Evolutionary conservation across 108 stramenopile genomes (phyloP).

Genomic region (Nannochloropsis salina): DNA sequence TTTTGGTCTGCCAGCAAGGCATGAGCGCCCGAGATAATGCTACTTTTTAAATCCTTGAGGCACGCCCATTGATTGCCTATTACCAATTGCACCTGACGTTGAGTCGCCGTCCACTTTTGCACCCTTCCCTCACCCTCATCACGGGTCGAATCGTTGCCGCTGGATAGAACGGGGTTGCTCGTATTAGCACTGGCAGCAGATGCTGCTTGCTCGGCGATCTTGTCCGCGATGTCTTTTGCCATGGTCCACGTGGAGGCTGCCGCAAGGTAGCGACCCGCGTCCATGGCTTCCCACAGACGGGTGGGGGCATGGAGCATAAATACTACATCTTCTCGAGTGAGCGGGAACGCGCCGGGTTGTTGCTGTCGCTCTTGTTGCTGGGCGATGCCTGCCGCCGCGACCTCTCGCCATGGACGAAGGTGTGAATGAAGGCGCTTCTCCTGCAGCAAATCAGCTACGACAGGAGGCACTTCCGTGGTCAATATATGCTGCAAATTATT

Average conservation of each 20-base stretch:
- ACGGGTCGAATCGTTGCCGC: not conserved
- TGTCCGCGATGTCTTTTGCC: not conserved
- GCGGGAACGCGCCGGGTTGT: not conserved
- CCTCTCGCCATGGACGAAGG: slow-evolving; percentile 9
- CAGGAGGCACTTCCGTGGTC: not conserved
- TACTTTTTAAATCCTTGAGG: not conserved
- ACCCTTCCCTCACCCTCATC: not conserved
- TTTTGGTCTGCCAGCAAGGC: not conserved
- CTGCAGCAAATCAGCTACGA: not conserved
- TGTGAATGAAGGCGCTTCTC: not conserved
- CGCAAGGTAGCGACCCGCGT: slow-evolving; percentile 1
- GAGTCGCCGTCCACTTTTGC: not conserved
- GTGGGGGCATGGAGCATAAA: not conserved
- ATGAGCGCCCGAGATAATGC: not conserved
- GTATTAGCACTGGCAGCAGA: not conserved
- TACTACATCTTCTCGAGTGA: not conserved
- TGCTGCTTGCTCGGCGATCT: not conserved
- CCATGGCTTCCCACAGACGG: slow-evolving; percentile 17
- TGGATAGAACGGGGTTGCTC: not conserved
- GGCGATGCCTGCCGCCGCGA: not conserved
- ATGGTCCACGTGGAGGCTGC: not conserved
- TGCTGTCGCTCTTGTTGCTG: not conserved
- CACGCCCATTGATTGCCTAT: not conserved
- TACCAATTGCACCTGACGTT: not conserved
- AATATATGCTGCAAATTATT: not conserved